Evolutionary conservation across 805 yeast genomes (phyloP).

Genomic region (Candida cerambycidarum): DNA sequence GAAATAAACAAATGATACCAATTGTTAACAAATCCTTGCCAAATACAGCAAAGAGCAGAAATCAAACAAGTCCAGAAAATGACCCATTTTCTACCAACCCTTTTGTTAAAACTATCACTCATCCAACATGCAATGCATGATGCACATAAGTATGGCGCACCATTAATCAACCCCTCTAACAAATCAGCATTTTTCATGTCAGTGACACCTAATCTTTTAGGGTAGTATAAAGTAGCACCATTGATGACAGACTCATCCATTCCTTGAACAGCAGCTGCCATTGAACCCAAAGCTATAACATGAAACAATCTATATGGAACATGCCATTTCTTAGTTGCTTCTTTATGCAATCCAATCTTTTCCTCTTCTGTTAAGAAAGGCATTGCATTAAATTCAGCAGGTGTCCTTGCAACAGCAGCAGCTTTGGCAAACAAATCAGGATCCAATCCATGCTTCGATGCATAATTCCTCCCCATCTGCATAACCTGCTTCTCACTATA

Average conservation of each 20-base stretch:
- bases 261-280: slow-evolving; percentile 73
- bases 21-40: slow-evolving; percentile 65
- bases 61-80: slow-evolving; percentile 60
- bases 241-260: slow-evolving; percentile 73
- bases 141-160: slow-evolving; percentile 65
- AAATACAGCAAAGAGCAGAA: slow-evolving; percentile 59
- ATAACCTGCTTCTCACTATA: slow-evolving; percentile 64
- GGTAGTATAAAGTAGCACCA: slow-evolving; percentile 65
- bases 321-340: slow-evolving; percentile 42
- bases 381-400: slow-evolving; percentile 58
- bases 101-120: slow-evolving; percentile 50
- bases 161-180: slow-evolving; percentile 60
- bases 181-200: slow-evolving; percentile 47
- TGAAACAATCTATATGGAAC: slow-evolving; percentile 51
- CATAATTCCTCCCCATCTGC: slow-evolving; percentile 70
- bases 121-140: slow-evolving; percentile 61
- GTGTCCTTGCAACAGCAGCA: slow-evolving; percentile 58
- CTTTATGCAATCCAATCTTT: slow-evolving; percentile 47
- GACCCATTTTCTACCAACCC: slow-evolving; percentile 58
- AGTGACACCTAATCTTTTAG: slow-evolving; percentile 50
- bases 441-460: slow-evolving; percentile 53
- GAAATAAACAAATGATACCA: slow-evolving; percentile 63
- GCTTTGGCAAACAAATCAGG: slow-evolving; percentile 60
- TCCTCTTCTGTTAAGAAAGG: slow-evolving; percentile 46
- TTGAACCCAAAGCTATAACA: slow-evolving; percentile 57